Evolutionary conservation across 2,329 filamentous ascomycete species (phyloP).

Genomic region (Colletotrichum scovillei): DNA sequence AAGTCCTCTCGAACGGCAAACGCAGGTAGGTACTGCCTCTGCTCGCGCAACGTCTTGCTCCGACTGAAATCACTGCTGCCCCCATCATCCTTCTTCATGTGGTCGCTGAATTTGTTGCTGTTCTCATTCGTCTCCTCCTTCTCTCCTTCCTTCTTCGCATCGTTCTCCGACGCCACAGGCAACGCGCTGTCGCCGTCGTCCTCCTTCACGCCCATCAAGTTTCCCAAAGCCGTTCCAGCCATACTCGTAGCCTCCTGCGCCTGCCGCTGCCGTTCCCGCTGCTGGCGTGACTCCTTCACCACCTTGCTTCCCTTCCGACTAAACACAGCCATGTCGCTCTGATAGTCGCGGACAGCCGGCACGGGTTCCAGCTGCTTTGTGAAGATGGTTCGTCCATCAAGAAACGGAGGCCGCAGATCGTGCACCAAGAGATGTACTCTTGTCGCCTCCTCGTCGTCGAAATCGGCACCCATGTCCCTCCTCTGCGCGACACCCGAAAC

Average conservation of each 20-base stretch:
- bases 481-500: conserved; percentile 95
- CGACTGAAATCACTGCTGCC: conserved; percentile 92
- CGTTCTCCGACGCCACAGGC: conserved; percentile 78
- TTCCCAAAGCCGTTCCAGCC: conserved; percentile 90
- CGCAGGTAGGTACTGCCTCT: conserved; percentile 91
- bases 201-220: conserved; percentile 95
- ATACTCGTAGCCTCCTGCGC: conserved; percentile 95
- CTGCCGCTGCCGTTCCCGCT: conserved; percentile 92
- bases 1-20: conserved; percentile 97
- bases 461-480: conserved; percentile 82
- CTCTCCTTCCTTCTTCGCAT: conserved; percentile 60
- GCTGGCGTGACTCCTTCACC: conserved; percentile 89
- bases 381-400: conserved; percentile 95
- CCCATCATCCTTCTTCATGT: conserved; percentile 86
- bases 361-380: conserved; percentile 97
- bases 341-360: conserved; percentile 89
- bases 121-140: conserved; percentile 38
- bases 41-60: conserved; percentile 89
- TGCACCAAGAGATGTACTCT: conserved; percentile 93
- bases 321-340: conserved; percentile 99
- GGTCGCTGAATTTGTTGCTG: conserved; percentile 84
- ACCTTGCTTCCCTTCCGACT: conserved; percentile 94
- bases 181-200: conserved; percentile 92
- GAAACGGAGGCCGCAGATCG: conserved; percentile 91
- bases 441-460: conserved; percentile 91